Base-by-base conservation (phyloP, 306 rosid species). In the Aeschynomene evenia region DNA sequence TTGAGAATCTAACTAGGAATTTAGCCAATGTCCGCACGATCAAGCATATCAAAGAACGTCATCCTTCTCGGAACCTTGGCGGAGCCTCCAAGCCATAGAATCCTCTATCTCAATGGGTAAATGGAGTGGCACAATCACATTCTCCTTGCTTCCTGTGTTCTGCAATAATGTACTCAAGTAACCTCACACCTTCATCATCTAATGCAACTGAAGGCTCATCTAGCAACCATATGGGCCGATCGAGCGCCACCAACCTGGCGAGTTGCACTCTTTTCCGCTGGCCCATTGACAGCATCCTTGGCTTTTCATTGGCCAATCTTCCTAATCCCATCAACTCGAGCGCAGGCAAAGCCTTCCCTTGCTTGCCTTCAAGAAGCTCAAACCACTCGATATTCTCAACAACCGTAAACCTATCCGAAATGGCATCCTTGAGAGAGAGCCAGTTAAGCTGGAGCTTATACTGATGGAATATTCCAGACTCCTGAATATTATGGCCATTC, bases 181-280 rank as follows among this genome's bases (percentile, higher is more conserved):
- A 75, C 87, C 72, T 84, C 54, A 89, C 94, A 39, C 98, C 96
- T 3, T 92, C 98, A 40, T 82, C 82, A 59, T 92, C 98, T 56
- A 92, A 80, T 12, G 96, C 98, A 71, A 92, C 95, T 1, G 96
- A 92, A 68, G 96, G 96, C 85, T 92, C 98, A 28, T 92, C 96
- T 1, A 89, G 87, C 84, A 92, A 71, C 98, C 96, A 92, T 43
- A 92, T 92, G 16, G 95, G 98, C 42, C 96, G 86, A 54, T 92
- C 92, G 1, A 92, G 74, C 14, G 98, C 98, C 40, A 92, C 82
- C 81, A 89, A 64, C 56, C 98, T 87, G 8, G 98, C 98, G 22
- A 89, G 86, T 79, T 92, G 98, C 78, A 92, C 43, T 71, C 98
- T 81, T 73, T 89, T 92, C 51, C 96, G 77, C 66, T 89, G 95